These are phyloP conservation scores for Aspergillus pseudoglaucus DNA, from an alignment of 2,329 filamentous ascomycete species.

Conservation along the genomic window DNA sequence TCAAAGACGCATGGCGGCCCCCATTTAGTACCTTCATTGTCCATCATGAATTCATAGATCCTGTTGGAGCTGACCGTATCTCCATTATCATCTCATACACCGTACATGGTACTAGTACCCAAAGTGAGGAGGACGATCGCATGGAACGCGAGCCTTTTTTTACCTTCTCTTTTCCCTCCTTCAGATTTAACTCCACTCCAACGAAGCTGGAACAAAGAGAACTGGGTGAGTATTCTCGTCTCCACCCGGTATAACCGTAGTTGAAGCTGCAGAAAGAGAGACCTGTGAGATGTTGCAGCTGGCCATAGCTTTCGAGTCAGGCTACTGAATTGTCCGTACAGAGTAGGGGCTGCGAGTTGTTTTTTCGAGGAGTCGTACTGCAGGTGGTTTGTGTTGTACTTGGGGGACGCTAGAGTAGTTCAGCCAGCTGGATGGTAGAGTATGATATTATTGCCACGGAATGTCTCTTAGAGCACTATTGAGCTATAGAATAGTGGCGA, in stretches of 20 bases:
- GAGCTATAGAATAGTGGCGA: background rate
- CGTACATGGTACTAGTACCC: background rate
- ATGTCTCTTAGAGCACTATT: too few species aligned
- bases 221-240: background rate
- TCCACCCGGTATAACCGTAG: background rate
- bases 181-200: background rate
- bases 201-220: background rate
- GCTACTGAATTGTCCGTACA: background rate
- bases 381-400: background rate
- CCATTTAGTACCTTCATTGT: too few species aligned
- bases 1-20: background rate
- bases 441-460: background rate
- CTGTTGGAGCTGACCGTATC: too few species aligned
- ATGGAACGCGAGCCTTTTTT: too few species aligned
- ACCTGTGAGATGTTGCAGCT: background rate
- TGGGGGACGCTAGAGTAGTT: background rate
- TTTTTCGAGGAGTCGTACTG: background rate
- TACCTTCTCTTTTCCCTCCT: background rate
- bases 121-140: too few species aligned
- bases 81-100: background rate
- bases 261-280: background rate
- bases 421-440: background rate
- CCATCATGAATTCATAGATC: too few species aligned
- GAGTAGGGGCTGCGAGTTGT: background rate
- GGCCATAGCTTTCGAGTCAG: background rate